Percentiles rank a stretch among this genome's conserved stretches.
These are phyloP conservation scores for Aegilops longissima DNA, from an alignment of 176 grass and related monocot genomes.

Conservation along the genomic window DNA sequence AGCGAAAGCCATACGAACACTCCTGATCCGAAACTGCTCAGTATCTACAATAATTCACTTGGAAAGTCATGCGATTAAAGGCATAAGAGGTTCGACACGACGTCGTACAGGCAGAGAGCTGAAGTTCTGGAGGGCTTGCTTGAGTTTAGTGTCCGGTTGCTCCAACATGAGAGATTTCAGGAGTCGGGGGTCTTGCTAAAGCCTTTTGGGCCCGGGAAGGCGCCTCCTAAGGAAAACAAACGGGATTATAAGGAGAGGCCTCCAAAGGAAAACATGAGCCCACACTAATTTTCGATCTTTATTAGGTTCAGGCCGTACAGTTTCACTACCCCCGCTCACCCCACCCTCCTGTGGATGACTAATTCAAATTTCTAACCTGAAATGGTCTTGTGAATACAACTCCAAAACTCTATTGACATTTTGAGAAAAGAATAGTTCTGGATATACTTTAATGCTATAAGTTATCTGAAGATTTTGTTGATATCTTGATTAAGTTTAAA, in stretches of 20 bases:
- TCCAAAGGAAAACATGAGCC: slow-evolving; percentile 27
- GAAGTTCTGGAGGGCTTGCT: slow-evolving; percentile 86
- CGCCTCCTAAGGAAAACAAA: slow-evolving; percentile 46
- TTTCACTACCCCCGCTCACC: not conserved
- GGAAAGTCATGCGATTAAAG: slow-evolving; percentile 58
- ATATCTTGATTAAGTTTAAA: not conserved
- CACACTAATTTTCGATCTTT: not conserved
- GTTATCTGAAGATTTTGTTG: not conserved
- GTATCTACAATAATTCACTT: slow-evolving; percentile 28
- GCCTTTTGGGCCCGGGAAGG: slow-evolving; percentile 84
- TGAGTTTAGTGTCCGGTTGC: slow-evolving; percentile 85
- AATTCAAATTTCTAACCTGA: not conserved
- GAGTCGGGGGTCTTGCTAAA: slow-evolving; percentile 81
- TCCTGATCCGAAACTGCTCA: slow-evolving; percentile 28
- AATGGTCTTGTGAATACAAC: not conserved
- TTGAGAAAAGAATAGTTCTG: not conserved
- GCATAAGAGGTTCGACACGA: slow-evolving; percentile 69
- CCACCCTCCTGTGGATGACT: not conserved
- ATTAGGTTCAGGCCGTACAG: slow-evolving; percentile 45
- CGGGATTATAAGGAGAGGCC: not conserved
- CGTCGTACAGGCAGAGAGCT: slow-evolving; percentile 75
- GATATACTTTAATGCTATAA: not conserved
- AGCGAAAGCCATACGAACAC: slow-evolving; percentile 19
- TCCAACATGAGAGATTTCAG: slow-evolving; percentile 80
- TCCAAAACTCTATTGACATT: not conserved